Evolutionary conservation across 495 filamentous ascomycete genomes (phyloP), one percentile per base, ranked within the genome.

Genomic region (Evernia prunastri): DNA sequence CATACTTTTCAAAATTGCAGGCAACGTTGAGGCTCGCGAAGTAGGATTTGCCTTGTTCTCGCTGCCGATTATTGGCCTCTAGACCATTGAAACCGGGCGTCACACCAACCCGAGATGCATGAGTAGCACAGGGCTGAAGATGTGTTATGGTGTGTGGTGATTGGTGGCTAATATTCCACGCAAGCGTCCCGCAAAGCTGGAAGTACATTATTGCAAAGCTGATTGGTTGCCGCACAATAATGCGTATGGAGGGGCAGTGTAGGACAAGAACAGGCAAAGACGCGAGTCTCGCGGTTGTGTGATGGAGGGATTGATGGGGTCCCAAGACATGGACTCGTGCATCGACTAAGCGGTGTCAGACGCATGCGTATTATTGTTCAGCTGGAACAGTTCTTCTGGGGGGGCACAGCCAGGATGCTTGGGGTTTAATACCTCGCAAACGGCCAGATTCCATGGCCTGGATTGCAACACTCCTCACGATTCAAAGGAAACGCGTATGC

Each of bases 1-100:
- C 1, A n/a, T 20, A 29, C 27, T 61, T 47, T 25, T 36, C 35
- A 57, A n/a, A n/a, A n/a, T n/a, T n/a, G n/a, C n/a, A n/a, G n/a
- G 54, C n/a, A 25, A 39, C 15, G 17, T 45, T 51, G 59, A 45
- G 59, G 59, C 59, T 61, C 59, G 27, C 29, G 17, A 25, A 36
- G 20, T 45, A 57, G 36, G 54, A 35, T 27, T 43, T n/a, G 37
- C 8, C n/a, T 31, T 17, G 42, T 53, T 25, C 12, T 53, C n/a
- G 8, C 43, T 39, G 25, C 31, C 59, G 36, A 37, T 53, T 37
- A 8, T 36, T 29, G 59, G 59, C 45, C 27, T 61, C 35, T 18
- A 1, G 8, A 3, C n/a, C 6, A 4, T 20, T 18, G 5, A 15
- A 39, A 0, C 2, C 4, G 11, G 23, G 59, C 59, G 36, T 47